Conservation (phyloP, 805 yeast genomes). For the Candida quercuum region DNA sequence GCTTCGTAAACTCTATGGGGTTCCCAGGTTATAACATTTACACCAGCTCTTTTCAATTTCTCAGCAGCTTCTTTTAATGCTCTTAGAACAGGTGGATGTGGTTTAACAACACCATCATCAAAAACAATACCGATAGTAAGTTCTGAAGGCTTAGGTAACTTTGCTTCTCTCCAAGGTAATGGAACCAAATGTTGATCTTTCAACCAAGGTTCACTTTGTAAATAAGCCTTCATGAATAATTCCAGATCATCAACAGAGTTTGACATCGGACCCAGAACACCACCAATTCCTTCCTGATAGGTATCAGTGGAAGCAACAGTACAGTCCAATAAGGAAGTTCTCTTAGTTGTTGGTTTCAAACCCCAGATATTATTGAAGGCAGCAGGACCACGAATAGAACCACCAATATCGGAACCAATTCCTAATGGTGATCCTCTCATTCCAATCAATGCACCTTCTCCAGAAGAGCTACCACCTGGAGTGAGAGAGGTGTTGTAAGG, state of each 20-base stretch:
- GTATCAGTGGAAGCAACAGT: slow-evolving; percentile 11
- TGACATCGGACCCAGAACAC: slow-evolving; percentile 68
- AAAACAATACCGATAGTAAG: slow-evolving; percentile 58
- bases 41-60: slow-evolving; percentile 55
- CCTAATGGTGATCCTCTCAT: slow-evolving; percentile 57
- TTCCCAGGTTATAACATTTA: slow-evolving; percentile 47
- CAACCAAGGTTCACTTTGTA: slow-evolving; percentile 48
- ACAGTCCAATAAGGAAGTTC: slow-evolving; percentile 33
- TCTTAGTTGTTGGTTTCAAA: slow-evolving; percentile 52
- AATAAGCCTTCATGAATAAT: slow-evolving; percentile 52
- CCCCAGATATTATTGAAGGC: slow-evolving; percentile 58
- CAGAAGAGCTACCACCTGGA: slow-evolving; percentile 71
- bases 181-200: slow-evolving; percentile 31
- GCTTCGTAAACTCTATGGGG: slow-evolving; percentile 57
- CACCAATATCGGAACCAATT: slow-evolving; percentile 67
- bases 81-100: slow-evolving; percentile 60
- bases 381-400: slow-evolving; percentile 62
- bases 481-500: slow-evolving; percentile 51
- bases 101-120: slow-evolving; percentile 62
- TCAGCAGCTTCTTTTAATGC: slow-evolving; percentile 48
- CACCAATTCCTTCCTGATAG: slow-evolving; percentile 48
- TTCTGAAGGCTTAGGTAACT: slow-evolving; percentile 30
- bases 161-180: slow-evolving; percentile 35
- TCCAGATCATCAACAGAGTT: slow-evolving; percentile 60
- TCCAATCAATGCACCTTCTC: slow-evolving; percentile 60